phyloP scores from a whole-genome alignment of 345 rosid genomes.

The Lumnitzera racemosa region DNA sequence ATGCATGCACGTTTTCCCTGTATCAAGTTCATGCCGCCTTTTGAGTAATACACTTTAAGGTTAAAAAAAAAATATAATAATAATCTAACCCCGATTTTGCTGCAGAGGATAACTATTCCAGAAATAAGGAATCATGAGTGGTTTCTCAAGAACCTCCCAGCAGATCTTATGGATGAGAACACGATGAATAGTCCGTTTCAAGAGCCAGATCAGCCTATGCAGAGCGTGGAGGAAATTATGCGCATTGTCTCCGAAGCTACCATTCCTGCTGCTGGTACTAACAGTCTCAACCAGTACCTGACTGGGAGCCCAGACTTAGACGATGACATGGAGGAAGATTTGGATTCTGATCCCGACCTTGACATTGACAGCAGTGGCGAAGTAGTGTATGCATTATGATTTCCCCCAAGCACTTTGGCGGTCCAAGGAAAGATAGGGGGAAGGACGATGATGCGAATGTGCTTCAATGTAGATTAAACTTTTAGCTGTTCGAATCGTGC shows the following conservation, averaged over 20 bases:
- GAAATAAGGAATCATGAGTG: conserved; percentile 87
- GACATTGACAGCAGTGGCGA: conserved; percentile 97
- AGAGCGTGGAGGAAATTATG: conserved; percentile 85
- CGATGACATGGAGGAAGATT: conserved; percentile 95
- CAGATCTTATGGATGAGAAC: conserved; percentile 68
- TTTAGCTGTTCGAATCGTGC: not conserved
- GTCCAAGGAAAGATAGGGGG: not conserved
- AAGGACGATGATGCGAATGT: not conserved
- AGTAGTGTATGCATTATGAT: conserved; percentile 84
- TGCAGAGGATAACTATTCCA: conserved; percentile 84
- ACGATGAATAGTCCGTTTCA: conserved; percentile 48
- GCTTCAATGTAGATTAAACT: not conserved
- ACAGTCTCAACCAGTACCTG: conserved; percentile 56
- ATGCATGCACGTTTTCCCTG: too few relatives aligned
- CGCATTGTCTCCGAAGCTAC: conserved; percentile 94
- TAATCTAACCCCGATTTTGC: conserved; percentile 10
- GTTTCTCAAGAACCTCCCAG: conserved; percentile 92
- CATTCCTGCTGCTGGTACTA: conserved; percentile 69
- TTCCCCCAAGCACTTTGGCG: not conserved
- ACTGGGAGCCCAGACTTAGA: conserved; percentile 82
- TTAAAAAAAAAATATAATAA: too few relatives aligned
- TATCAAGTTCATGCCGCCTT: too few relatives aligned
- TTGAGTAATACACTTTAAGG: too few relatives aligned
- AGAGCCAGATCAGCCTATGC: conserved; percentile 81
- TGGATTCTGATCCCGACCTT: conserved; percentile 82